phyloP scores from a whole-genome alignment of 176 grass and related monocot genomes.

The Carex myosuroides region DNA sequence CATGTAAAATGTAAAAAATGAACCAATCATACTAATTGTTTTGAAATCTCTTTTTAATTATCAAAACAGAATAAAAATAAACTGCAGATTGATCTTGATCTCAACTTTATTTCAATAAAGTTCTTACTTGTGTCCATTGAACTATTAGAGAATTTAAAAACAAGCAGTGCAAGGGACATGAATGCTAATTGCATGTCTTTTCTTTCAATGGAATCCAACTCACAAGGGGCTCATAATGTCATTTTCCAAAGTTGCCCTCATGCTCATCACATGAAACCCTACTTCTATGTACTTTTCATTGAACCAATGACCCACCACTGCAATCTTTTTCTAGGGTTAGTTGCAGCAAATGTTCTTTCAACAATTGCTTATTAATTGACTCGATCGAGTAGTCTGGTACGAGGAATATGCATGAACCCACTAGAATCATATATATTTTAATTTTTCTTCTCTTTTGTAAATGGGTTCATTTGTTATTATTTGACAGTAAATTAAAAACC shows the following conservation, averaged over 20 bases:
- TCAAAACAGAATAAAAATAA: too few relatives aligned
- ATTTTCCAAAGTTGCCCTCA: constrained; percentile 11
- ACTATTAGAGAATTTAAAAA: neutral
- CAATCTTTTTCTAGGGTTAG: neutral
- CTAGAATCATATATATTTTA: too few relatives aligned
- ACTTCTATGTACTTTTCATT: neutral
- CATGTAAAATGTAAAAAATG: too few relatives aligned
- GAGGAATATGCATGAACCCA: neutral
- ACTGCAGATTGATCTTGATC: neutral
- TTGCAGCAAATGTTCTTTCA: constrained; percentile 12
- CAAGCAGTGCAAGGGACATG: neutral
- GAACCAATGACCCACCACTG: neutral
- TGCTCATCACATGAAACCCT: constrained; percentile 1
- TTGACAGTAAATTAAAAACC: neutral
- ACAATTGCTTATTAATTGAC: neutral
- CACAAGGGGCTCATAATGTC: neutral
- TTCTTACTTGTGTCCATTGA: neutral
- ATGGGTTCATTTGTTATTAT: neutral
- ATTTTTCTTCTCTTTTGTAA: neutral
- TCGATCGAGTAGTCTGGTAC: constrained; percentile 9
- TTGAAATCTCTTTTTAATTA: too few relatives aligned
- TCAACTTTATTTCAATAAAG: neutral
- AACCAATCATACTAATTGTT: too few relatives aligned
- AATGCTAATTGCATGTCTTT: constrained; percentile 11
- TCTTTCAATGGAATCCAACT: constrained; percentile 4